Evolutionary conservation across 1,284 basidiomycete species (phyloP), one percentile per base, ranked within the genome.

Genomic region (Inonotus hispidus): DNA sequence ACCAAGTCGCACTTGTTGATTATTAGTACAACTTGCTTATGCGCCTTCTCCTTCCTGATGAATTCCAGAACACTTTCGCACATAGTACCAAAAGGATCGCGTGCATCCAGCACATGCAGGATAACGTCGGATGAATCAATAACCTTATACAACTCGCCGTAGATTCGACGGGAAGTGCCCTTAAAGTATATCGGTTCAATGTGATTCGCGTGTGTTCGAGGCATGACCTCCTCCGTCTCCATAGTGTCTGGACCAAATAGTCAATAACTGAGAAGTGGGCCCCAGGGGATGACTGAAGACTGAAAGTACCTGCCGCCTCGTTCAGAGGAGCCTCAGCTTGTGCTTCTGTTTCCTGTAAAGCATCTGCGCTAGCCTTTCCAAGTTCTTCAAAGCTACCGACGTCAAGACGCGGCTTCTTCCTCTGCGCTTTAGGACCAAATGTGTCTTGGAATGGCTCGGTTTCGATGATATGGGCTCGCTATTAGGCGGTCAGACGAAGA

Each of bases 1-100:
- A 99, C 95, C 55, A 99, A 78, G 75, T 98, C 96, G 71, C 97
- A 97, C 79, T 99, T 99, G 82, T 99, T 99, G 68, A 99, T 86
- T 53, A 99, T 84, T 64, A 97, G 88, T 16, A 99, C 93, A 63
- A 99, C 85, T 72, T 98, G 95, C 76, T 99, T 99, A 77, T 97
- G 94, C 19, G 93, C 83, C 76, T 98, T 98, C 75, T 99, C 96
- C 75, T 98, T 98, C 70, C 85, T 86, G 68, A 99, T 82, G 71
- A 92, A 98, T 67, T 96, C 93, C 62, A 98, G 84, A 21, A 98
- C 93, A 37, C 92, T 95, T 72, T 95, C 88, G 76, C 97, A 99
- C 68, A 97, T 83, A n/a, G 97, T 98, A 14, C 97, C 97, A 56
- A 98, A 74, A 0, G 96, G 96, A 74, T 99, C 96, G 58, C 96